Conservation (phyloP, 2,329 filamentous ascomycete species). For the Coniella lustricola region DNA sequence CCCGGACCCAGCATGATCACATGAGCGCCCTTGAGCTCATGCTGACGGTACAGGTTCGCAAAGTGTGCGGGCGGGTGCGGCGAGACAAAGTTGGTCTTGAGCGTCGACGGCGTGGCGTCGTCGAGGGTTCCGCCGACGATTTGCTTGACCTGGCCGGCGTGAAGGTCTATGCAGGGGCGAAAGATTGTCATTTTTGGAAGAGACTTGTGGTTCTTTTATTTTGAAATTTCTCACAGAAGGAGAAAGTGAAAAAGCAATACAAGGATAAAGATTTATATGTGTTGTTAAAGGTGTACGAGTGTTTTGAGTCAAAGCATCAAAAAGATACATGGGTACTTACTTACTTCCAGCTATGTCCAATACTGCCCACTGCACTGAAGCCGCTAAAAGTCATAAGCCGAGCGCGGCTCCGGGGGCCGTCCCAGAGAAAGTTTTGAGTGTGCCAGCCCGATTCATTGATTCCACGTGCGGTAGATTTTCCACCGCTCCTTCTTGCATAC, state of each 20-base stretch:
- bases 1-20: slow-evolving; percentile 94
- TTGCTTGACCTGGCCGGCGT: slow-evolving; percentile 96
- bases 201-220: too few relatives aligned
- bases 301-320: background rate
- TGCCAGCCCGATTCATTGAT: background rate
- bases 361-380: too few relatives aligned
- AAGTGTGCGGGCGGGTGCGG: slow-evolving; percentile 75
- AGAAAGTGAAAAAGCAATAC: background rate
- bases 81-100: slow-evolving; percentile 92
- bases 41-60: slow-evolving; percentile 70
- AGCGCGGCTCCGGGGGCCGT: slow-evolving; percentile 1
- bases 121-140: slow-evolving; percentile 93
- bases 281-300: background rate
- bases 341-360: too few relatives aligned
- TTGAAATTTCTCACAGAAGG: background rate
- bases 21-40: slow-evolving; percentile 71
- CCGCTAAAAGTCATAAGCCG: background rate
- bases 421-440: background rate
- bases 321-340: background rate
- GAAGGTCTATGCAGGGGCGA: slow-evolving; percentile 92
- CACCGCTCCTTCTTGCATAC: background rate
- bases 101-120: slow-evolving; percentile 46
- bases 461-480: background rate
- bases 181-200: slow-evolving; percentile 81
- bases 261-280: background rate